Conservation (phyloP, 495 filamentous ascomycete genomes). For the Rhizodiscina lignyota region DNA sequence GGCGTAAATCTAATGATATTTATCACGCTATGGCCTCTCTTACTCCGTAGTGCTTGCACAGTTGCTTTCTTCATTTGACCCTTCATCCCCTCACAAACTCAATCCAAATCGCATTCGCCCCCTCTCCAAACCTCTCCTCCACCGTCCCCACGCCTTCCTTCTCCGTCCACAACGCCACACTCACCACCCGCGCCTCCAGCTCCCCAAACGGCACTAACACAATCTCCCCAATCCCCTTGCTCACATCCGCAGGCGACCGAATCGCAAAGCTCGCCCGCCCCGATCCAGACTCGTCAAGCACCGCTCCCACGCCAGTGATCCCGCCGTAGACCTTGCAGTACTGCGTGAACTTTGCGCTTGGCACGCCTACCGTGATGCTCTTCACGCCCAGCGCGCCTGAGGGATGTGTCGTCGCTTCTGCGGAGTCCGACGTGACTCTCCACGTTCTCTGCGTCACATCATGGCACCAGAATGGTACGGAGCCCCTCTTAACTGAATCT, state of each 20-base stretch:
- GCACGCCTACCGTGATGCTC: conserved; percentile 22
- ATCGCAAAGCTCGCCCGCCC: too few species aligned
- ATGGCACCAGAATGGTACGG: conserved; percentile 39
- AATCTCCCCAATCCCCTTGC: conserved; percentile 3
- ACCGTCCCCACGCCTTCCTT: conserved; percentile 8
- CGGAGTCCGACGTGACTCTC: conserved; percentile 20
- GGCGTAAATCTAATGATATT: too few species aligned
- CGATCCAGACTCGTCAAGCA: too few species aligned
- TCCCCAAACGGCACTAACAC: conserved; percentile 18
- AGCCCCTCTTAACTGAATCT: conserved; percentile 10
- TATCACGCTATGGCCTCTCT: too few species aligned
- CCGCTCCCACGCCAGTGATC: too few species aligned
- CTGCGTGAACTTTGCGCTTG: too few species aligned
- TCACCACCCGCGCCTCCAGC: conserved; percentile 27
- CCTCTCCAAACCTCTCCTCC: conserved; percentile 2
- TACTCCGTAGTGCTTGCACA: too few species aligned
- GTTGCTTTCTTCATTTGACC: too few species aligned
- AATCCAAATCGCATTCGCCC: too few species aligned
- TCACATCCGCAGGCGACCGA: too few species aligned
- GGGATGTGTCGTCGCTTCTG: conserved; percentile 15
- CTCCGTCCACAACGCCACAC: conserved; percentile 17
- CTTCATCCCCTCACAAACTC: too few species aligned
- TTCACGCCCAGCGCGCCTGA: conserved; percentile 29
- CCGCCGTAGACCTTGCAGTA: too few species aligned
- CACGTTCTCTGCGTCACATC: conserved; percentile 31